Base-by-base conservation (phyloP, 441 rosid genomes). In the Populus hybrid region DNA sequence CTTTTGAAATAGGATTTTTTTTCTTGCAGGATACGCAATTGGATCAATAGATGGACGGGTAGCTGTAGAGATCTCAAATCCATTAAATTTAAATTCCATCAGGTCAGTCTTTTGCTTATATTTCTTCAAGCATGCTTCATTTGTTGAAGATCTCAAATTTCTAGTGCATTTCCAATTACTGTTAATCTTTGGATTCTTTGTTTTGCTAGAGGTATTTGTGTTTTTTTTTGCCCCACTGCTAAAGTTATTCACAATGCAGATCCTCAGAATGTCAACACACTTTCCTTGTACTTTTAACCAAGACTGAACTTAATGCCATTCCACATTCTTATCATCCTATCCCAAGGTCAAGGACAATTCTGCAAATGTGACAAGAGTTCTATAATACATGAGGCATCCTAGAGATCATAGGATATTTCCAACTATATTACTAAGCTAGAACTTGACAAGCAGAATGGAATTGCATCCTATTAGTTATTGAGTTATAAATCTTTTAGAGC, bases 21-120 rank as follows among this genome's bases (percentile, higher is more conserved):
- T 74, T 16, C 70, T 64, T 82, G 84, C 88, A 95, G 99, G 97
- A 72, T 93, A 86, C 88, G 95, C 94, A 24, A 88, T 84, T 85
- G 99, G 99, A 76, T 94, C 91, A 68, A 86, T 91, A 72, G 99
- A 94, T 80, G 99, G 98, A 38, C 89, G 87, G 64, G 95, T 94
- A 59, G 90, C 91, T 8, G 78, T 94, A 76, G 92, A 90, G 70
- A 83, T 90, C 82, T 83, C 87, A 8, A 18, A 81, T 80, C 73
- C 86, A 75, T 77, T 92, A 10, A 72, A 78, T 88, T 84, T 88
- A 38, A 79, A 77, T n/a, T 84, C 82, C 75, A 76, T 57, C 35
- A 82, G 89, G 97, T 90, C 73, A 81, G 89, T 83, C 54, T 65
- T 63, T 72, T 59, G 57, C 24, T 73, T 18, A 32, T 74, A 23